Base-by-base conservation (phyloP, 768 basidiomycete genomes). In the Suillus americanus region DNA sequence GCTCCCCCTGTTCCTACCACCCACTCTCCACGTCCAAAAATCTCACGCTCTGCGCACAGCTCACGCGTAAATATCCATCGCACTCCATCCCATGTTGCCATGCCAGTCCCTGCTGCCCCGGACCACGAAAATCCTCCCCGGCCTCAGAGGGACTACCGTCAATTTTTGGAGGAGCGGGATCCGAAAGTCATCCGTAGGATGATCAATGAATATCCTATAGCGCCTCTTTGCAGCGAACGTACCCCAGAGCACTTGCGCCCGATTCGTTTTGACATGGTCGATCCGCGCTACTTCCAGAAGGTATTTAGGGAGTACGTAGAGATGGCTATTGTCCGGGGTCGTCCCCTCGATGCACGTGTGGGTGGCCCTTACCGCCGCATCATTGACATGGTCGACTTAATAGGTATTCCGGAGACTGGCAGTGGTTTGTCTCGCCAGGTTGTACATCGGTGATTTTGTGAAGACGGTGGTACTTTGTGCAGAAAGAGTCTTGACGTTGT, bases 261-360 rank as follows among this genome's bases (percentile, higher is more conserved):
- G 0, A 41, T 67, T 18, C 56, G 60, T 37, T 67, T 66, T 45
- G 66, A 67, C 48, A 62, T 65, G 61, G 51, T 40, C 9, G 43
- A 65, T 46, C 43, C 25, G 9, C 18, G 18, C 2, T 57, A 64
- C 38, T 53, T 30, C 18, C 30, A 35, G 43, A 30, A 62, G 35
- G 45, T 43, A 14, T 20, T 66, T 41, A 46, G 60, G 51, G 28
- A 46, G 33, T 57, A 41, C 28, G 10, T 57, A 8, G 61, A 48
- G n/a, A n/a, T 35, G 6, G 66, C 66, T 3, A 3, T 59, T 23
- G 43, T 43, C 6, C 50, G 46, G 20, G 66, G 66, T 43, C 64
- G 64, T 25, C 64, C 66, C 16, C 64, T 67, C 5, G 64, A 67
- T 40, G 66, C 48, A 30, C 66, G 64, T 18, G 65, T 38, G 37